phyloP scores from a whole-genome alignment of 2,329 filamentous ascomycete genomes.

The Neonectria sp. region DNA sequence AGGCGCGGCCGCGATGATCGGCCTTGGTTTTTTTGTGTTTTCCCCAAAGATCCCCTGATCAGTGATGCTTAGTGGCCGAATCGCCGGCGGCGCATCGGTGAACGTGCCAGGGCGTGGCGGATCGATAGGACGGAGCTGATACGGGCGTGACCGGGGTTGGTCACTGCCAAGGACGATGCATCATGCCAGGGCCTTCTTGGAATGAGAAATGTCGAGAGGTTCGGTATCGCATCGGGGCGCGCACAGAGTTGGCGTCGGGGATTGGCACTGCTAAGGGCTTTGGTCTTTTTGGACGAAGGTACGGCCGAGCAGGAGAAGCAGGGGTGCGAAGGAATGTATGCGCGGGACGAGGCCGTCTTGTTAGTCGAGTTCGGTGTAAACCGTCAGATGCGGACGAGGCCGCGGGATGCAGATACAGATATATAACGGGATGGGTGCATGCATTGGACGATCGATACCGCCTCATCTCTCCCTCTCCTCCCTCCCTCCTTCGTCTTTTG shows the following conservation, averaged over 20 bases:
- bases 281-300: neutral
- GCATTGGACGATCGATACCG: neutral
- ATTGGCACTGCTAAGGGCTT: conserved; percentile 24
- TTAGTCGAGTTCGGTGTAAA: conserved; percentile 3
- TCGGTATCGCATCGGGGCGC: conserved; percentile 23
- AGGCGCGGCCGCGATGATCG: conserved; percentile 11
- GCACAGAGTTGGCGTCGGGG: conserved; percentile 16
- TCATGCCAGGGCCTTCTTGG: neutral
- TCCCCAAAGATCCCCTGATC: conserved; percentile 2
- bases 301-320: neutral
- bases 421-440: conserved; percentile 7
- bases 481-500: neutral
- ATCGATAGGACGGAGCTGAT: conserved; percentile 44
- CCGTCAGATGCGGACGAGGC: conserved; percentile 4
- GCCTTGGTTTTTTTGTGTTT: neutral
- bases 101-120: conserved; percentile 45
- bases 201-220: neutral
- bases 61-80: conserved; percentile 21
- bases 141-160: conserved; percentile 1
- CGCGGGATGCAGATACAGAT: conserved; percentile 7
- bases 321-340: neutral
- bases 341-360: conserved; percentile 2
- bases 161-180: neutral
- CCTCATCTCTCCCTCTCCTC: neutral
- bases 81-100: conserved; percentile 41